A percentile compares a stretch with the other conserved stretches of the same genome.
Conservation (phyloP, 192 early-diverging fungal species). For the Glomus cerebriforme region DNA sequence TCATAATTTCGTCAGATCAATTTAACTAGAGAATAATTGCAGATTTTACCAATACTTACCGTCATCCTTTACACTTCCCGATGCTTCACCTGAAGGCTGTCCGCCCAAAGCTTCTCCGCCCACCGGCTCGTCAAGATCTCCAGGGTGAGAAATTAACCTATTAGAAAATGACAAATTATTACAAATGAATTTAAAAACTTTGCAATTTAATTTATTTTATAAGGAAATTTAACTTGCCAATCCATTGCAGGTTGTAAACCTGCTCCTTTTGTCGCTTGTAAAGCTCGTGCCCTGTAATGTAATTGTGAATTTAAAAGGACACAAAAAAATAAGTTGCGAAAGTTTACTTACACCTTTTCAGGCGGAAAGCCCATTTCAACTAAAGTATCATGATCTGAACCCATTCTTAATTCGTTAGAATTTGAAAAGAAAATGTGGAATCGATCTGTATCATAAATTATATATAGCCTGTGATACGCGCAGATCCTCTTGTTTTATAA, state of each 20-base stretch:
- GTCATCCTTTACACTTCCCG: constrained; percentile 33
- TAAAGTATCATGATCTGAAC: constrained; percentile 50
- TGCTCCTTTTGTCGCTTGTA: constrained; percentile 70
- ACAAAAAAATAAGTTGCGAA: no score
- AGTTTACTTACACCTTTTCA: constrained; percentile 56
- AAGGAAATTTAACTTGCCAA: constrained; percentile 55
- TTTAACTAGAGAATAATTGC: background rate
- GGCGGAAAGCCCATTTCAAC: constrained; percentile 73
- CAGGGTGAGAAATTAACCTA: constrained; percentile 72
- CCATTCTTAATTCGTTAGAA: background rate
- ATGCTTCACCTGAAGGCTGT: constrained; percentile 20
- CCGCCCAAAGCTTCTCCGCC: constrained; percentile 45
- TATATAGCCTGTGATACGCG: background rate
- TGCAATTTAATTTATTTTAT: background rate
- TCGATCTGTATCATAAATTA: background rate
- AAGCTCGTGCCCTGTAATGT: constrained; percentile 48
- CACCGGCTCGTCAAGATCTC: constrained; percentile 67
- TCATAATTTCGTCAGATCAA: background rate
- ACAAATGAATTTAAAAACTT: background rate
- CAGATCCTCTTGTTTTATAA: background rate
- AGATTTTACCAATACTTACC: constrained; percentile 34
- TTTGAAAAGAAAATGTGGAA: background rate
- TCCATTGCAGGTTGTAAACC: constrained; percentile 87
- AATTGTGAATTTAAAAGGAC: background rate
- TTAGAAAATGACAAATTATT: background rate